Conservation (phyloP, 768 basidiomycete genomes). For the Leucogyrophana mollusca region DNA sequence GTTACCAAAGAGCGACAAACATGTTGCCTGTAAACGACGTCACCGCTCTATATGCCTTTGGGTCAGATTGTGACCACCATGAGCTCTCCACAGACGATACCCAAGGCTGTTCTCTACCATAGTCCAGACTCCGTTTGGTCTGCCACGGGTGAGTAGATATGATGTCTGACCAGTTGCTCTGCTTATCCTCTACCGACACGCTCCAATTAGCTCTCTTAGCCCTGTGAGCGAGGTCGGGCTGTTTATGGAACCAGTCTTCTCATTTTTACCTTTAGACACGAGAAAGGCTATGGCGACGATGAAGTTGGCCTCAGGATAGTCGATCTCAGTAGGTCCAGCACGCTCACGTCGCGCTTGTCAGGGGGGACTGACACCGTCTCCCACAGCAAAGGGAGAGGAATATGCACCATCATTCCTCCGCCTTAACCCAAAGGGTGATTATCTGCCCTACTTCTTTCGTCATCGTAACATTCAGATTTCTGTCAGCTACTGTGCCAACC, state of each 20-base stretch:
- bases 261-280: constrained; percentile 39
- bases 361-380: constrained; percentile 1
- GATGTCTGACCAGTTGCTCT: constrained; percentile 1
- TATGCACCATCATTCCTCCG: constrained; percentile 73
- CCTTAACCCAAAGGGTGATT: constrained; percentile 70
- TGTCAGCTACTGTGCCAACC: constrained; percentile 75
- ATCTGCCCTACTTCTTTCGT: constrained; percentile 9
- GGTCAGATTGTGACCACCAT: constrained; percentile 14
- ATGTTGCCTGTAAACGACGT: neutral
- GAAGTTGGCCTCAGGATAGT: constrained; percentile 72
- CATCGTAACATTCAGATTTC: neutral
- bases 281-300: constrained; percentile 83
- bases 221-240: constrained; percentile 40
- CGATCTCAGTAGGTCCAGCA: constrained; percentile 47
- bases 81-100: constrained; percentile 30
- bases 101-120: constrained; percentile 84
- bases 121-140: constrained; percentile 61
- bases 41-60: neutral
- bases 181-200: too few species aligned
- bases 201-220: constrained; percentile 47
- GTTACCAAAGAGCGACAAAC: neutral
- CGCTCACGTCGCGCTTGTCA: neutral
- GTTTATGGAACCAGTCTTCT: constrained; percentile 6
- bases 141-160: constrained; percentile 48
- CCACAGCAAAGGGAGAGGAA: constrained; percentile 74